These are phyloP conservation scores for Plenodomus tracheiphilus DNA, from an alignment of 2,329 filamentous ascomycete species.

Conservation along the genomic window DNA sequence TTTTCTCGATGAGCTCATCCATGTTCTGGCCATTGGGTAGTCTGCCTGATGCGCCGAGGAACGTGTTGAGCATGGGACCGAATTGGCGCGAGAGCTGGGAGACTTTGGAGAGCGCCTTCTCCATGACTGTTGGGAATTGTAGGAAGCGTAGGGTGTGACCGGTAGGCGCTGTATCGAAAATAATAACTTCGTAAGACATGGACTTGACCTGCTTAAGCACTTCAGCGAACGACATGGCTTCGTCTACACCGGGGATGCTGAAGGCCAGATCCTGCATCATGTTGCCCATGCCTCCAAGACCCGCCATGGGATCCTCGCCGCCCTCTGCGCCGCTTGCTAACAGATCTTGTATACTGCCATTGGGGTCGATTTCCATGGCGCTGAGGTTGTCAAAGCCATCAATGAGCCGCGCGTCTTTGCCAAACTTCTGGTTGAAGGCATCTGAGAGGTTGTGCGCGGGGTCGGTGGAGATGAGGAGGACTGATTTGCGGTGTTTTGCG, in stretches of 20 bases:
- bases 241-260: constrained; percentile 96
- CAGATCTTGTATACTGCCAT: constrained; percentile 95
- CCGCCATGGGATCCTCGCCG: constrained; percentile 70
- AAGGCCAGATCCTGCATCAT: constrained; percentile 99
- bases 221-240: constrained; percentile 99
- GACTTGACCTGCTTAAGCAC: constrained; percentile 99
- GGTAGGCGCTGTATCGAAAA: constrained; percentile 98
- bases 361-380: constrained; percentile 99
- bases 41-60: constrained; percentile 76
- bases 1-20: constrained; percentile 89
- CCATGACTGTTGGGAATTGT: constrained; percentile 95
- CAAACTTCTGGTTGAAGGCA: constrained; percentile 98
- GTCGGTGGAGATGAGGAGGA: constrained; percentile 97
- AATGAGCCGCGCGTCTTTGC: constrained; percentile 92
- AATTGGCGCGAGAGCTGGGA: constrained; percentile 93
- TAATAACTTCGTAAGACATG: constrained; percentile 96
- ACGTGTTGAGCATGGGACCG: constrained; percentile 90
- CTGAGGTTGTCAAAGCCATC: constrained; percentile 92
- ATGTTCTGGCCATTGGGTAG: constrained; percentile 93
- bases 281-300: constrained; percentile 72
- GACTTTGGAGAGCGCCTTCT: constrained; percentile 97
- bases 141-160: constrained; percentile 98
- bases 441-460: constrained; percentile 97
- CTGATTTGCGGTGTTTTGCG: constrained; percentile 89
- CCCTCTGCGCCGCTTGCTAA: constrained; percentile 77